A percentile compares a stretch with the other conserved stretches of the same genome.
Conservation (phyloP, 2,329 filamentous ascomycete genomes). For the Ophiocordyceps australis region DNA sequence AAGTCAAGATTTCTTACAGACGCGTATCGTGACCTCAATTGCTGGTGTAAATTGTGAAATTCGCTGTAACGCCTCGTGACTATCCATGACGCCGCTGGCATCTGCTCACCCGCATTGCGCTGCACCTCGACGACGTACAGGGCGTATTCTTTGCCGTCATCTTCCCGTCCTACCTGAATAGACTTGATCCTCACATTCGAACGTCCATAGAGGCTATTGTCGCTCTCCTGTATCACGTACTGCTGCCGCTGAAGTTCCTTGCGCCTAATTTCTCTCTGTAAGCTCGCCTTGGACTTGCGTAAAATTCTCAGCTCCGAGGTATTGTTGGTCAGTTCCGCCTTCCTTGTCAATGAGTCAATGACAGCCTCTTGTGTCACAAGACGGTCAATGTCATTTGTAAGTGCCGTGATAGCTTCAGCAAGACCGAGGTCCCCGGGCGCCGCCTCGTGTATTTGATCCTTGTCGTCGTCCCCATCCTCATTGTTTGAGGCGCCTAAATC, state of each 20-base stretch:
- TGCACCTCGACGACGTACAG: slow-evolving; percentile 87
- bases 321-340: slow-evolving; percentile 95
- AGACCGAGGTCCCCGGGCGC: slow-evolving; percentile 86
- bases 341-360: slow-evolving; percentile 76
- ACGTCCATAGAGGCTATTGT: slow-evolving; percentile 89
- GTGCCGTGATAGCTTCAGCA: slow-evolving; percentile 74
- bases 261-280: slow-evolving; percentile 78
- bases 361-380: slow-evolving; percentile 76
- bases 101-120: slow-evolving; percentile 79
- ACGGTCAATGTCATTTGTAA: slow-evolving; percentile 85
- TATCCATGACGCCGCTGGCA: slow-evolving; percentile 90
- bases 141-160: slow-evolving; percentile 85
- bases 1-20: slow-evolving; percentile 85
- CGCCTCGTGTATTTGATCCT: slow-evolving; percentile 75
- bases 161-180: slow-evolving; percentile 80
- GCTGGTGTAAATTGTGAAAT: slow-evolving; percentile 89
- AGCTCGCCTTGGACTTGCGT: slow-evolving; percentile 81
- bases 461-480: slow-evolving; percentile 13
- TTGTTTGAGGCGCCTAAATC: slow-evolving; percentile 14
- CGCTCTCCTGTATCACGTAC: slow-evolving; percentile 93
- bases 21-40: slow-evolving; percentile 66
- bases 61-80: slow-evolving; percentile 91
- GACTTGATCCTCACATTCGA: slow-evolving; percentile 81
- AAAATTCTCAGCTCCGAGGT: slow-evolving; percentile 82
- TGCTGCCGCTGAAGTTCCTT: slow-evolving; percentile 95